Conservation (phyloP, 805 yeast genomes). For the Starmerella potacharoeniae region DNA sequence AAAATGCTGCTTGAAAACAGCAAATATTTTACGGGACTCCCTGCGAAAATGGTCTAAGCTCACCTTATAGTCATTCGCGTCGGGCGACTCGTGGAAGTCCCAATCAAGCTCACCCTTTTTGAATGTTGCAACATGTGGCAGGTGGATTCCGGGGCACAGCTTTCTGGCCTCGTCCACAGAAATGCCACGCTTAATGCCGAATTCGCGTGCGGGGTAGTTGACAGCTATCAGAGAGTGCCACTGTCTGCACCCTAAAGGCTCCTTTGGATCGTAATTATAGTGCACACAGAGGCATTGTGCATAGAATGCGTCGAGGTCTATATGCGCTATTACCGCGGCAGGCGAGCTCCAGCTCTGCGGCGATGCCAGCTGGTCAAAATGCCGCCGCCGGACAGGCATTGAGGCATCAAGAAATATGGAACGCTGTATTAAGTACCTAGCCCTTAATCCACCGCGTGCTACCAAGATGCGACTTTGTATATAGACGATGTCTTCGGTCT, state of each 20-base stretch:
- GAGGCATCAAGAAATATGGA: not conserved
- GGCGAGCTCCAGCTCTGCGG: slow-evolving; percentile 41
- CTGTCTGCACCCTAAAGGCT: slow-evolving; percentile 89
- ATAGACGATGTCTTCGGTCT: not conserved
- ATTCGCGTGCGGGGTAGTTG: slow-evolving; percentile 65
- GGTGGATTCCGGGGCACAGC: slow-evolving; percentile 64
- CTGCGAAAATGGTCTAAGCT: slow-evolving; percentile 83
- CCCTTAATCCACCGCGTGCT: too few species aligned
- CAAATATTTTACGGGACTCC: slow-evolving; percentile 69
- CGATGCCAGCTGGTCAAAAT: slow-evolving; percentile 18
- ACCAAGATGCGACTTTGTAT: too few species aligned
- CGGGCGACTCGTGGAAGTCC: slow-evolving; percentile 50
- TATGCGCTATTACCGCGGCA: slow-evolving; percentile 66
- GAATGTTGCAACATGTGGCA: slow-evolving; percentile 91
- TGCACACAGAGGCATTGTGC: slow-evolving; percentile 87
- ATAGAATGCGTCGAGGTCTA: slow-evolving; percentile 90
- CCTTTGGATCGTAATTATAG: slow-evolving; percentile 48
- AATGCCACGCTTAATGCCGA: slow-evolving; percentile 72
- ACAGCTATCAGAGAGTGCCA: slow-evolving; percentile 89
- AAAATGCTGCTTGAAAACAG: slow-evolving; percentile 50
- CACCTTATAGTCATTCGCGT: slow-evolving; percentile 63
- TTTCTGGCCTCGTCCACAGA: slow-evolving; percentile 51
- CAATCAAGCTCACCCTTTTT: slow-evolving; percentile 75
- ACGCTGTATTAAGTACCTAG: not conserved
- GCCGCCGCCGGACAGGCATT: slow-evolving; percentile 13